Percentiles rank a stretch among this genome's conserved stretches.
phyloP scores from a whole-genome alignment of 441 rosid species.

The Gossypium schwendimanii region DNA sequence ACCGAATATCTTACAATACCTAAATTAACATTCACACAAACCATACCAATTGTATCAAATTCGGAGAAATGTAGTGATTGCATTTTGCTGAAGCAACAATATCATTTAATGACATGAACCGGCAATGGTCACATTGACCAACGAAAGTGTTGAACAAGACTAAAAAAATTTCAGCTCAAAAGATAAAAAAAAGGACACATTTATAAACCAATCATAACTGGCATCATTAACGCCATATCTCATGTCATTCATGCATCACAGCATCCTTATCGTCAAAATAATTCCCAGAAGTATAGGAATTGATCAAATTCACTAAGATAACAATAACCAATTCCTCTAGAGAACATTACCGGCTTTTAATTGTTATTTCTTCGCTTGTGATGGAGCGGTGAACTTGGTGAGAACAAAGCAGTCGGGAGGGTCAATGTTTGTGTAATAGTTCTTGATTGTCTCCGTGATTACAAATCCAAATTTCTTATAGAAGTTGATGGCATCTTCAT shows the following conservation, averaged over 20 bases:
- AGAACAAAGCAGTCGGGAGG: slow-evolving; percentile 85
- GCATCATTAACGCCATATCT: slow-evolving; percentile 7
- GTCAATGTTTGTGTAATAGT: slow-evolving; percentile 74
- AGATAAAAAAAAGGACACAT: background rate
- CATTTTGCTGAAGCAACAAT: background rate
- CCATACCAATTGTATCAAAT: no score
- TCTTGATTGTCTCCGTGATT: slow-evolving; percentile 71
- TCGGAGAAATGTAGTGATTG: no score
- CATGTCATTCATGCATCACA: slow-evolving; percentile 11
- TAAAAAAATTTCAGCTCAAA: background rate
- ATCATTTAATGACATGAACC: background rate
- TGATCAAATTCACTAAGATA: background rate
- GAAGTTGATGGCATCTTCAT: slow-evolving; percentile 84
- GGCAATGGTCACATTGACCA: background rate
- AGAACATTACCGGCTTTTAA: background rate
- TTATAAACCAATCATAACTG: background rate
- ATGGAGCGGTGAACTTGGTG: slow-evolving; percentile 44
- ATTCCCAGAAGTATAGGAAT: slow-evolving; percentile 11
- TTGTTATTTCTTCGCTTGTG: slow-evolving; percentile 46
- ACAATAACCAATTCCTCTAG: slow-evolving; percentile 6
- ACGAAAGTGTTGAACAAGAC: background rate
- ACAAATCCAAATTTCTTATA: slow-evolving; percentile 88
- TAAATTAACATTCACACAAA: no score
- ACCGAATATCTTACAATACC: no score
- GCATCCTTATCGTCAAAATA: slow-evolving; percentile 16